Evolutionary conservation across 345 rosid genomes (phyloP).

Genomic region (Citrus hindsii): DNA sequence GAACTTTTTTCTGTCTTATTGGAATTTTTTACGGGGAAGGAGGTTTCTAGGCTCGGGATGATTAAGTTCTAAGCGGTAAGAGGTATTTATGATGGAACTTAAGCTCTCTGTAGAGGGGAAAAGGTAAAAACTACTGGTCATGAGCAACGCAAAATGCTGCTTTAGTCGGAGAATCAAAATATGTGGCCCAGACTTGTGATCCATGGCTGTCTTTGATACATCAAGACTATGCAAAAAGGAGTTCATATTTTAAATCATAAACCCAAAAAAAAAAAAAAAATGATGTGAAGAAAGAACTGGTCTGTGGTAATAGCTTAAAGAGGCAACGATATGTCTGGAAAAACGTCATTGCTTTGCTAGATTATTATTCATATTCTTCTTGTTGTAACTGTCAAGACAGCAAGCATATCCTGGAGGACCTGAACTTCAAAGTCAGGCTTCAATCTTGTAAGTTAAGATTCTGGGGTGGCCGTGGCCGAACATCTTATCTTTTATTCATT

Average conservation of each 20-base stretch:
- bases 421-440: neutral
- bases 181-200: neutral
- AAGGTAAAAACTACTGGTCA: neutral
- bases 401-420: neutral
- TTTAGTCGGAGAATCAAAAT: neutral
- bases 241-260: neutral
- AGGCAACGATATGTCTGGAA: neutral
- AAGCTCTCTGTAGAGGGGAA: neutral
- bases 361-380: neutral
- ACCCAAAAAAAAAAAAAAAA: neutral
- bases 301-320: neutral
- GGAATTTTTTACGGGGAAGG: neutral
- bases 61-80: neutral
- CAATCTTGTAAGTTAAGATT: neutral
- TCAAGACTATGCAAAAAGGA: neutral
- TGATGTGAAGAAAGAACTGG: too few species aligned
- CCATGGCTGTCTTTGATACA: neutral
- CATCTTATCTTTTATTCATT: neutral
- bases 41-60: neutral
- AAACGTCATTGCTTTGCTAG: neutral
- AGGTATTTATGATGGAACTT: neutral
- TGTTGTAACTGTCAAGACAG: neutral
- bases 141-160: neutral
- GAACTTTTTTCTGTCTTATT: neutral
- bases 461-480: neutral